A percentile compares a stretch with the other conserved stretches of the same genome.
phyloP scores from a whole-genome alignment of 1,284 basidiomycete species.

The Sanghuangporus sanghuang region DNA sequence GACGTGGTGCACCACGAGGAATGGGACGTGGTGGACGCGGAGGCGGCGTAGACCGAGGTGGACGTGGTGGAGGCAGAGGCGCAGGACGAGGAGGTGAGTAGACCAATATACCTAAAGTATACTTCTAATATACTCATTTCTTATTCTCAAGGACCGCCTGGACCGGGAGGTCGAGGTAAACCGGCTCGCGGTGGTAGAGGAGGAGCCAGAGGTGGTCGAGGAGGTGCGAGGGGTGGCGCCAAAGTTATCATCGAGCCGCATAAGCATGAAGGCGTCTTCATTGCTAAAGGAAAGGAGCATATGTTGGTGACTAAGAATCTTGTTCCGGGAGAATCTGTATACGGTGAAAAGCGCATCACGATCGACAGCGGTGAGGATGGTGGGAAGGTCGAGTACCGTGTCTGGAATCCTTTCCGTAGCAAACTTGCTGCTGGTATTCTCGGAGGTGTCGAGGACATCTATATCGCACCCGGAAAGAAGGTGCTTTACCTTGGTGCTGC shows the following conservation, averaged over 20 bases:
- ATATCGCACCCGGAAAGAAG: slow-evolving; percentile 92
- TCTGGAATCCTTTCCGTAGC: slow-evolving; percentile 99
- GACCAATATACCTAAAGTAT: slow-evolving; percentile 9
- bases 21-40: slow-evolving; percentile 27
- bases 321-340: slow-evolving; percentile 95
- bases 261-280: slow-evolving; percentile 90
- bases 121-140: neutral
- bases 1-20: slow-evolving; percentile 21
- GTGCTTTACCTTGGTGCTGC: slow-evolving; percentile 98
- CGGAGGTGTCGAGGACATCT: slow-evolving; percentile 93
- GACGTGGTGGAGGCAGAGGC: slow-evolving; percentile 29
- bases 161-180: slow-evolving; percentile 33
- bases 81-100: slow-evolving; percentile 18
- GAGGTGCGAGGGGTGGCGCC: slow-evolving; percentile 75
- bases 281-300: slow-evolving; percentile 94
- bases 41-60: slow-evolving; percentile 27
- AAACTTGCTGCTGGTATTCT: slow-evolving; percentile 97
- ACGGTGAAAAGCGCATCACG: slow-evolving; percentile 95
- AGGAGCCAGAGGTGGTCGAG: slow-evolving; percentile 44
- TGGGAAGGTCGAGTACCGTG: slow-evolving; percentile 94
- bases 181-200: slow-evolving; percentile 36
- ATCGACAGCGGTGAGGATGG: slow-evolving; percentile 76
- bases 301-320: slow-evolving; percentile 98
- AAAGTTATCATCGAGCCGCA: slow-evolving; percentile 94
- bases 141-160: slow-evolving; percentile 24